Evolutionary conservation across 805 yeast genomes (phyloP).

Genomic region (Schwanniomyces yamadae): DNA sequence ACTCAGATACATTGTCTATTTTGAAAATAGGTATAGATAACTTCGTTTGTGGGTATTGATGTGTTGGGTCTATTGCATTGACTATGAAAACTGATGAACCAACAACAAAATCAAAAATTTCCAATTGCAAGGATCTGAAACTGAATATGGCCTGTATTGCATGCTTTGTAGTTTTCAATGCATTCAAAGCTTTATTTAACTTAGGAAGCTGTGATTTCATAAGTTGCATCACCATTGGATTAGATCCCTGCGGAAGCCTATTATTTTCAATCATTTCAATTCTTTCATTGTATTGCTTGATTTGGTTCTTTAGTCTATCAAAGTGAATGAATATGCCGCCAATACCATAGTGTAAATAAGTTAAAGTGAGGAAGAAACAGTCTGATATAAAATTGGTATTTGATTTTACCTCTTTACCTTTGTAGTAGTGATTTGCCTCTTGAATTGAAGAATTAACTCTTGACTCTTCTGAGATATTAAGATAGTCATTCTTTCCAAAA

Average conservation of each 20-base stretch:
- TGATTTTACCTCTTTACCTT: slow-evolving; percentile 31
- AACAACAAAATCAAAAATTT: slow-evolving; percentile 71
- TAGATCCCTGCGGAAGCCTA: slow-evolving; percentile 24
- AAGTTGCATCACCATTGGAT: slow-evolving; percentile 23
- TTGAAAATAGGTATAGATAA: slow-evolving; percentile 55
- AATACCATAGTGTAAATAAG: slow-evolving; percentile 83
- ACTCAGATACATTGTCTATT: slow-evolving; percentile 59
- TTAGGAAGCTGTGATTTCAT: slow-evolving; percentile 47
- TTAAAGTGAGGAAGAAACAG: slow-evolving; percentile 75
- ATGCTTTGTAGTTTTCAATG: slow-evolving; percentile 45
- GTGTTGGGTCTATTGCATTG: slow-evolving; percentile 70
- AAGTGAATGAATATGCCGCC: slow-evolving; percentile 69
- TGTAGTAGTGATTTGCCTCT: slow-evolving; percentile 62
- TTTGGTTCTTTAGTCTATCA: slow-evolving; percentile 50
- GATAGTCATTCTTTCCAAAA: slow-evolving; percentile 50
- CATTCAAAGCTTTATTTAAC: slow-evolving; percentile 36
- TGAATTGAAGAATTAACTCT: slow-evolving; percentile 72
- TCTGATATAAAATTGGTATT: slow-evolving; percentile 82
- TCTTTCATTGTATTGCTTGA: slow-evolving; percentile 50
- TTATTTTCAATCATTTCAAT: slow-evolving; percentile 44
- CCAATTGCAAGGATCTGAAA: slow-evolving; percentile 57
- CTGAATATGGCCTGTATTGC: slow-evolving; percentile 64
- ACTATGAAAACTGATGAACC: slow-evolving; percentile 75
- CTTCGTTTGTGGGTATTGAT: slow-evolving; percentile 54
- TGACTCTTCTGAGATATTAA: slow-evolving; percentile 78